These are phyloP conservation scores for Ramicandelaber brevisporus DNA, from an alignment of 192 early-diverging fungal species.

Conservation along the genomic window DNA sequence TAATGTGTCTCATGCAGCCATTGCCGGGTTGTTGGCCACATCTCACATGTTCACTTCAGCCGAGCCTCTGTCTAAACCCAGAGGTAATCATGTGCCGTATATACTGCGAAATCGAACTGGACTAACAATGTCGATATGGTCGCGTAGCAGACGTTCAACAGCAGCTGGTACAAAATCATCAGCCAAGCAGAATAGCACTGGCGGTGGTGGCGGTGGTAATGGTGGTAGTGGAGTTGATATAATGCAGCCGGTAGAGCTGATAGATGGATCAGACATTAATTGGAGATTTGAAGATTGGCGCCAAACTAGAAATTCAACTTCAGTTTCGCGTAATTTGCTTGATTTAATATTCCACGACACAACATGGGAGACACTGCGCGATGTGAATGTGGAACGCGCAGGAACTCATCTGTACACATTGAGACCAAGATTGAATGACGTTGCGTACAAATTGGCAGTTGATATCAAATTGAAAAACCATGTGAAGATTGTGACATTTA, in stretches of 20 bases:
- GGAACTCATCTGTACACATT: constrained; percentile 54
- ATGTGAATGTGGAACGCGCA: constrained; percentile 72
- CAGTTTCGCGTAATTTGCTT: constrained; percentile 40
- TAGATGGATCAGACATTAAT: constrained; percentile 42
- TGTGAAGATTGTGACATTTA: constrained; percentile 79
- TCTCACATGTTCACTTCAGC: no score
- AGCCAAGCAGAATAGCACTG: no score
- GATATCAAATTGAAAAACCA: constrained; percentile 69
- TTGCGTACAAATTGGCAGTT: constrained; percentile 61
- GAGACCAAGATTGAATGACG: constrained; percentile 49
- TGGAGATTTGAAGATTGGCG: constrained; percentile 99
- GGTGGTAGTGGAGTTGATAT: no score
- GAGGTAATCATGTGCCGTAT: constrained; percentile 43
- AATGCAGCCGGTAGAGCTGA: no score
- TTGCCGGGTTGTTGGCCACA: no score
- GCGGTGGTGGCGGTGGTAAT: no score
- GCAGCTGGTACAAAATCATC: no score
- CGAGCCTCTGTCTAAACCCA: no score
- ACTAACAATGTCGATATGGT: no score
- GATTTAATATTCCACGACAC: constrained; percentile 64
- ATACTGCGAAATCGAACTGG: constrained; percentile 77
- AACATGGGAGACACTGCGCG: constrained; percentile 77
- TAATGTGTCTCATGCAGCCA: constrained; percentile 64
- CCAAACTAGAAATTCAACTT: constrained; percentile 54
- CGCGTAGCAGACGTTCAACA: no score